Conservation (phyloP, 2,329 filamentous ascomycete genomes). For the Reticulascus tulasneorum region DNA sequence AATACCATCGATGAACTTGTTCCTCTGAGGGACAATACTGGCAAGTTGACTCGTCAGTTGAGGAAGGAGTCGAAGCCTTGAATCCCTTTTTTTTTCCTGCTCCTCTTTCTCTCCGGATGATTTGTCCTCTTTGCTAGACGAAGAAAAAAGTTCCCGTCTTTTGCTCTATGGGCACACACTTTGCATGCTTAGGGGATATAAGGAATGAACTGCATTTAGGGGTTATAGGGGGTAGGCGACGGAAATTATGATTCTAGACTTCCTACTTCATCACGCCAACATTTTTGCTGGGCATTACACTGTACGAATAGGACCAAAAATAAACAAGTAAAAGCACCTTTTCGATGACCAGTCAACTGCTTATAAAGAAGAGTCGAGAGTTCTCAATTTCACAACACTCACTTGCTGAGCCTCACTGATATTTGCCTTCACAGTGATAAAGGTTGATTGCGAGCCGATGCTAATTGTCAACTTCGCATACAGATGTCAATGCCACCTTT, state of each 20-base stretch:
- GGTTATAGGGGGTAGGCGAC: conserved; percentile 8
- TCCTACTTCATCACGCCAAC: neutral
- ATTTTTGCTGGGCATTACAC: conserved; percentile 1
- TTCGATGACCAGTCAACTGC: too few relatives aligned
- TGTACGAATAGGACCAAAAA: conserved; percentile 9
- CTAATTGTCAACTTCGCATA: too few relatives aligned
- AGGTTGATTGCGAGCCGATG: too few relatives aligned
- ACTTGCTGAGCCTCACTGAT: too few relatives aligned
- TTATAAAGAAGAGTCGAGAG: too few relatives aligned
- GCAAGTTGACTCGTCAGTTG: too few relatives aligned
- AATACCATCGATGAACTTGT: too few relatives aligned
- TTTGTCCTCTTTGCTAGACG: conserved; percentile 10
- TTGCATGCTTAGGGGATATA: conserved; percentile 9
- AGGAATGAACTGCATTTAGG: conserved; percentile 13
- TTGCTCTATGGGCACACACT: conserved; percentile 8
- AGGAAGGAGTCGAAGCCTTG: too few relatives aligned
- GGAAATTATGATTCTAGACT: conserved; percentile 10
- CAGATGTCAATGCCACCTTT: too few relatives aligned
- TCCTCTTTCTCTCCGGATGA: neutral
- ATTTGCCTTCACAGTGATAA: too few relatives aligned
- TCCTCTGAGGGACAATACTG: too few relatives aligned
- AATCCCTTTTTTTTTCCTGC: neutral
- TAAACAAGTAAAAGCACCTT: conserved; percentile 9
- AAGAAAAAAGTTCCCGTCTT: conserved; percentile 14
- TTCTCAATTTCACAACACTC: too few relatives aligned